Evolutionary conservation across 768 basidiomycete genomes (phyloP).

Genomic region (Pulveroboletus ravenelii): DNA sequence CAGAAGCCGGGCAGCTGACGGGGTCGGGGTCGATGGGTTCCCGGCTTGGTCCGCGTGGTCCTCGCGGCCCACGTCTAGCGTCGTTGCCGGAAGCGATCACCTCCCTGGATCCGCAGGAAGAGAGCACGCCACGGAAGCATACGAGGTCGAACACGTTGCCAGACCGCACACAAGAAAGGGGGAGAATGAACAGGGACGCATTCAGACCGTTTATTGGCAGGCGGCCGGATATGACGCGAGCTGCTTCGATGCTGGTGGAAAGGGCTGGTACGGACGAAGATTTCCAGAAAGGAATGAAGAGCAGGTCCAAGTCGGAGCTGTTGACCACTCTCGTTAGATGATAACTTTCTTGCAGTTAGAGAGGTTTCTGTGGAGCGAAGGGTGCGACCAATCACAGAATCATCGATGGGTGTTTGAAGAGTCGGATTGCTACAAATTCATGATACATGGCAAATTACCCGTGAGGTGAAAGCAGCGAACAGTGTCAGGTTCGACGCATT

Average conservation of each 20-base stretch:
- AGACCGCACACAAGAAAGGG: constrained; percentile 41
- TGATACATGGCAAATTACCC: constrained; percentile 4
- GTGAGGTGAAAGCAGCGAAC: background rate
- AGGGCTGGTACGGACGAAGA: constrained; percentile 6
- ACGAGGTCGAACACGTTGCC: constrained; percentile 33
- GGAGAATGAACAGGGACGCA: constrained; percentile 16
- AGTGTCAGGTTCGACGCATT: background rate
- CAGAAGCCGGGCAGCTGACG: constrained; percentile 16
- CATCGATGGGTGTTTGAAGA: background rate
- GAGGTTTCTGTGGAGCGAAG: background rate
- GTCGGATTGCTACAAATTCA: constrained; percentile 7
- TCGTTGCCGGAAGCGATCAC: constrained; percentile 13
- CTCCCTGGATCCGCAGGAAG: constrained; percentile 11
- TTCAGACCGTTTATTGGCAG: constrained; percentile 25
- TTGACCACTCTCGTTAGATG: constrained; percentile 2
- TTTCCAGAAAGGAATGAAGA: constrained; percentile 1
- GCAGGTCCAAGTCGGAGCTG: constrained; percentile 20
- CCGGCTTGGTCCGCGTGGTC: constrained; percentile 15
- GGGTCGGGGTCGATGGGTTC: constrained; percentile 15
- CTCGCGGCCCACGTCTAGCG: constrained; percentile 19
- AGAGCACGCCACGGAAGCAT: constrained; percentile 23
- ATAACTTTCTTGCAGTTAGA: background rate
- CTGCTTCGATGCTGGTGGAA: constrained; percentile 14
- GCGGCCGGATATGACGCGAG: constrained; percentile 15
- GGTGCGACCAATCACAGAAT: background rate